phyloP scores from a whole-genome alignment of 1,284 basidiomycete genomes.

The Trichosporon sp. region DNA sequence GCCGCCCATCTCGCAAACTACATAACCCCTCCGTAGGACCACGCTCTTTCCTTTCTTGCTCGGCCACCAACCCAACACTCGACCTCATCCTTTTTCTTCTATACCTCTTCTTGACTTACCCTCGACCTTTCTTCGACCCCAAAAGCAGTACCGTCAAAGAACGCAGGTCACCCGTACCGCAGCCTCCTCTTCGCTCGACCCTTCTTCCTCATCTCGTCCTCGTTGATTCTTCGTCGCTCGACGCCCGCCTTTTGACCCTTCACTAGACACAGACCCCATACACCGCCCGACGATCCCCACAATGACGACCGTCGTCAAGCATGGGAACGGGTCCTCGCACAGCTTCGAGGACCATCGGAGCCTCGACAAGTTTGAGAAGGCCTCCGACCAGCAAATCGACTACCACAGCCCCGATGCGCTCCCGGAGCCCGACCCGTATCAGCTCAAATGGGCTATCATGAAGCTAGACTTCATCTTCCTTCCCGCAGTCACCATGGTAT shows the following conservation, averaged over 20 bases:
- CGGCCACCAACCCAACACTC: background rate
- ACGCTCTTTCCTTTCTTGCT: background rate
- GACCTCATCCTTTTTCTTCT: background rate
- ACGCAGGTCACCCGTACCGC: background rate
- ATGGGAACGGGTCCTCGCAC: background rate
- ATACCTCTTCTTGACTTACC: background rate
- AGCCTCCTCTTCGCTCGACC: background rate
- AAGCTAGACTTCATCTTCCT: constrained; percentile 28
- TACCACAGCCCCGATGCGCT: background rate
- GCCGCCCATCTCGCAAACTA: background rate
- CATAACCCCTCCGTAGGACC: background rate
- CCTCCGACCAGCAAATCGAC: background rate
- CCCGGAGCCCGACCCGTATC: constrained; percentile 4
- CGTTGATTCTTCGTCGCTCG: background rate
- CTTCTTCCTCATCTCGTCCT: background rate
- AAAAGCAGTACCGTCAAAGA: background rate
- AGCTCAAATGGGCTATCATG: constrained; percentile 14
- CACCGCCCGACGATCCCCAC: background rate
- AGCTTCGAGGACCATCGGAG: background rate
- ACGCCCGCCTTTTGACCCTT: background rate
- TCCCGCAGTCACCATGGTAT: constrained; percentile 24
- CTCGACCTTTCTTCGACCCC: background rate
- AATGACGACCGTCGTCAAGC: background rate
- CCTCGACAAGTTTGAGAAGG: background rate
- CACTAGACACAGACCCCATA: too few species aligned